A percentile compares a stretch with the other conserved stretches of the same genome.
Evolutionary conservation across 1,284 basidiomycete species (phyloP).

Genomic region (Ganoderma boninense): DNA sequence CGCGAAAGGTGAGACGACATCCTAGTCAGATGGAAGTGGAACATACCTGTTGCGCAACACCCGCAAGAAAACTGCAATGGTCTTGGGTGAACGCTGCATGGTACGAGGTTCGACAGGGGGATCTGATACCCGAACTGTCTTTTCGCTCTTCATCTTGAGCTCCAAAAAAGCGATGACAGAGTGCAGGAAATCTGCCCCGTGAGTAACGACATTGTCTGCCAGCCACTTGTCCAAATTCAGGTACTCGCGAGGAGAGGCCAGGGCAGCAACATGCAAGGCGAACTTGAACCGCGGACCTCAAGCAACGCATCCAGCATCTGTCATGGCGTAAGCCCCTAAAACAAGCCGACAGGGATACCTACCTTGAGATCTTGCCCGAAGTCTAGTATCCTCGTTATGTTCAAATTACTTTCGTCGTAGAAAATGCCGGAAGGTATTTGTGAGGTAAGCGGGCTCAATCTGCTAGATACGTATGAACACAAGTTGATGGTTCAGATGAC

Average conservation of each 20-base stretch:
- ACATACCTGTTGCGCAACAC: conserved; percentile 80
- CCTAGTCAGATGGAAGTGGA: not conserved
- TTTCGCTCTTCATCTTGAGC: conserved; percentile 92
- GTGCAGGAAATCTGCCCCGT: conserved; percentile 88
- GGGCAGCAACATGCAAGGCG: conserved; percentile 91
- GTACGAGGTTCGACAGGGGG: conserved; percentile 82
- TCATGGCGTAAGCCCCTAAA: not conserved
- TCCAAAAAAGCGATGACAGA: conserved; percentile 90
- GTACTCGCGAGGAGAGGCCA: conserved; percentile 93
- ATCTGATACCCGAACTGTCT: conserved; percentile 79
- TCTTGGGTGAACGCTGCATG: conserved; percentile 84
- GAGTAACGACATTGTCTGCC: conserved; percentile 82
- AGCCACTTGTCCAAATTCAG: conserved; percentile 98
- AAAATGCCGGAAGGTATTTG: conserved; percentile 90
- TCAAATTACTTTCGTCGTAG: conserved; percentile 92
- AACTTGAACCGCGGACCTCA: conserved; percentile 90
- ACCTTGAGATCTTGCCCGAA: conserved; percentile 92
- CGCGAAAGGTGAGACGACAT: conserved; percentile 14
- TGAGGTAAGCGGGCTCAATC: conserved; percentile 85
- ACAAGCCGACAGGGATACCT: conserved; percentile 3
- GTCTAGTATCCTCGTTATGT: conserved; percentile 94
- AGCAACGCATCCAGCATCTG: conserved; percentile 92
- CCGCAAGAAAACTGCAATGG: conserved; percentile 91
- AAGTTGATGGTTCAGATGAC: conserved; percentile 93
- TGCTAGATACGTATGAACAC: conserved; percentile 98